Evolutionary conservation across 352 stramenopile species (phyloP).

Genomic region (Pythium volutum): DNA sequence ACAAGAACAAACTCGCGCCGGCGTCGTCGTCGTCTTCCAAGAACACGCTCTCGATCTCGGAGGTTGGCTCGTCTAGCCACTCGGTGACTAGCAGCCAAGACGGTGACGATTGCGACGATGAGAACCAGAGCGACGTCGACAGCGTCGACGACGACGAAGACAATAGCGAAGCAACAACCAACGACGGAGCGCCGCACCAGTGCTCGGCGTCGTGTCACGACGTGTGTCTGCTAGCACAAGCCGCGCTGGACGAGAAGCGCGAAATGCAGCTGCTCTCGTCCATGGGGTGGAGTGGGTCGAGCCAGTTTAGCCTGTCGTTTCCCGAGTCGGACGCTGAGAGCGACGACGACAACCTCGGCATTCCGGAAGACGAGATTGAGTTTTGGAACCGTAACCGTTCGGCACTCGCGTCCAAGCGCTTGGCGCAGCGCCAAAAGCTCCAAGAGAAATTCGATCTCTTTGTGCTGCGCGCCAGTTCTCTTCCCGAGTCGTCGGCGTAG

Average conservation of each 20-base stretch:
- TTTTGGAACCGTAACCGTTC: slow-evolving; percentile 86
- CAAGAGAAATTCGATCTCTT: slow-evolving; percentile 87
- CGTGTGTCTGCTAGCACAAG: slow-evolving; percentile 40
- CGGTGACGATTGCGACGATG: slow-evolving; percentile 29
- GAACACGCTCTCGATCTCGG: slow-evolving; percentile 18
- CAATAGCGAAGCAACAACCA: slow-evolving; percentile 12
- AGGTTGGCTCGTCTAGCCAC: slow-evolving; percentile 36
- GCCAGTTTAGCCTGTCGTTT: slow-evolving; percentile 55
- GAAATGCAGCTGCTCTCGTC: slow-evolving; percentile 79
- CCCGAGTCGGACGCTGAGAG: slow-evolving; percentile 70
- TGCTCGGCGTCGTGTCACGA: slow-evolving; percentile 55
- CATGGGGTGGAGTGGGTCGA: slow-evolving; percentile 78
- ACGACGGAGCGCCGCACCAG: slow-evolving; percentile 30
- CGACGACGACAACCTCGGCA: slow-evolving; percentile 76
- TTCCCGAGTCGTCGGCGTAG: slow-evolving; percentile 25
- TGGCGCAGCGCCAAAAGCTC: slow-evolving; percentile 79
- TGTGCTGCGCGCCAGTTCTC: slow-evolving; percentile 63
- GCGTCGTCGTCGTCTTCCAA: slow-evolving; percentile 19
- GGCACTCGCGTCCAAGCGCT: slow-evolving; percentile 65
- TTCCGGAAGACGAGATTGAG: slow-evolving; percentile 81
- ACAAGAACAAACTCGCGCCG: slow-evolving; percentile 22
- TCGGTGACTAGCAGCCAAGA: slow-evolving; percentile 29
- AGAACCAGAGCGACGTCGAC: slow-evolving; percentile 40
- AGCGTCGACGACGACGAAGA: slow-evolving; percentile 32
- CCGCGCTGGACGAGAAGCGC: slow-evolving; percentile 62